Evolutionary conservation across 305 asterid genomes (phyloP), one percentile per base, ranked within the genome.

Genomic region (Lippia alba): DNA sequence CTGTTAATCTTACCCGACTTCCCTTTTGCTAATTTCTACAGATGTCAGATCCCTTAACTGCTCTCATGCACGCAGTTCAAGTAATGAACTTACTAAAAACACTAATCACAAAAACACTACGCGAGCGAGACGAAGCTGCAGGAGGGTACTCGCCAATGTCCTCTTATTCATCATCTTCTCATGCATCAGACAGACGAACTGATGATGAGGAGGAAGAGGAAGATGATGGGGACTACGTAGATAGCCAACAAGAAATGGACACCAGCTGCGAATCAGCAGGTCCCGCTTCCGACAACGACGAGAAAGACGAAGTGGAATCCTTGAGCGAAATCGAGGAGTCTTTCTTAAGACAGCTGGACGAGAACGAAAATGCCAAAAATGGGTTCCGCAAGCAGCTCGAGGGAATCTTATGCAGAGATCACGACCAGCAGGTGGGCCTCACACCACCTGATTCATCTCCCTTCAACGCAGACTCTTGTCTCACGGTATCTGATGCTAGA

Each of bases 11-110:
- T 51, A 51, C 2, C 18, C 41, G 44, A 72, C 12, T 56, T 30
- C 36, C 0, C 3, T 74, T 71, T 33, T 68, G 68, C 64, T 67
- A 16, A 16, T 67, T 63, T 70, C 30, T 59, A 56, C 83, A 94
- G 99, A 91, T 94, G 99, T 86, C 97, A 8, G 97, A 94, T 86
- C 99, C 96, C 12, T 74, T 94, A 76, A 91, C 97, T 11, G 97
- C 97, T 50, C 92, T 91, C 3, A 91, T 94, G 97, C 99, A 94
- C 3, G 97, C 99, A 4, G 96, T 91, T 17, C 99, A 94, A 89
- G 97, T 94, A 64, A 91, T 94, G 99, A 94, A 94, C 85, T 82
- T 94, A 75, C 78, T 94, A 68, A 94, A 94, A 80, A 87, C 94
- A 30, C 84, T 94, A 67, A 94, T 94, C 80, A 86, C 79, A 67